These are phyloP conservation scores for Phytophthora sojae DNA, from an alignment of 352 stramenopile genomes.

Conservation along the genomic window DNA sequence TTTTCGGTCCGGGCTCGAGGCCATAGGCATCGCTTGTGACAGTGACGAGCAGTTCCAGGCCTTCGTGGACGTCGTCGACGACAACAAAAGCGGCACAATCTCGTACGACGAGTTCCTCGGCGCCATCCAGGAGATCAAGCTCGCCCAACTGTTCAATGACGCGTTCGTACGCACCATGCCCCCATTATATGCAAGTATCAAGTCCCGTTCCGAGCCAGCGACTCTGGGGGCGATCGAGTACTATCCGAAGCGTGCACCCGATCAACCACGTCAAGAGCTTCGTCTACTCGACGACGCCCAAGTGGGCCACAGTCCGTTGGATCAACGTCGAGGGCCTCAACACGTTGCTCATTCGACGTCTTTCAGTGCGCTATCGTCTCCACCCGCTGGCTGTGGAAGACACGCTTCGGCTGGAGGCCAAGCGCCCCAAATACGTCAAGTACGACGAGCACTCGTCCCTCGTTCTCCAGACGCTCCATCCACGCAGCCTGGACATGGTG, in stretches of 20 bases:
- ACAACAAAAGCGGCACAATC: conserved; percentile 74
- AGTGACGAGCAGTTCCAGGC: conserved; percentile 60
- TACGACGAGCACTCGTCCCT: conserved; percentile 82
- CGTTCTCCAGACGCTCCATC: conserved; percentile 60
- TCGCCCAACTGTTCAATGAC: conserved; percentile 77
- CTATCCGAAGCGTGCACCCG: conserved; percentile 70
- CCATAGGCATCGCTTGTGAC: conserved; percentile 68
- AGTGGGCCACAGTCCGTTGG: conserved; percentile 37
- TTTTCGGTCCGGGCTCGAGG: conserved; percentile 62
- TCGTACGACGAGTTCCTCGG: conserved; percentile 81
- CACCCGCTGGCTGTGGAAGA: conserved; percentile 74
- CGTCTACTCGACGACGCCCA: conserved; percentile 76
- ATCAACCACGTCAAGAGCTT: conserved; percentile 72
- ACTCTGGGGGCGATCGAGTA: conserved; percentile 70
- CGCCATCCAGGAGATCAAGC: conserved; percentile 84
- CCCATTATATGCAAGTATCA: conserved; percentile 1
- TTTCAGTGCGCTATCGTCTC: conserved; percentile 80
- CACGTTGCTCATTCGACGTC: conserved; percentile 54
- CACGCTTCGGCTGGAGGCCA: conserved; percentile 62
- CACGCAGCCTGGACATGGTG: conserved; percentile 48
- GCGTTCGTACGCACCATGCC: conserved; percentile 50
- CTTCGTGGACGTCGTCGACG: conserved; percentile 77
- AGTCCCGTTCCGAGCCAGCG: conserved; percentile 8
- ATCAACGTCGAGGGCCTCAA: conserved; percentile 68
- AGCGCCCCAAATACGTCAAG: conserved; percentile 80